Conservation (phyloP, 257 asterid genomes). For the Apocynum venetum region DNA sequence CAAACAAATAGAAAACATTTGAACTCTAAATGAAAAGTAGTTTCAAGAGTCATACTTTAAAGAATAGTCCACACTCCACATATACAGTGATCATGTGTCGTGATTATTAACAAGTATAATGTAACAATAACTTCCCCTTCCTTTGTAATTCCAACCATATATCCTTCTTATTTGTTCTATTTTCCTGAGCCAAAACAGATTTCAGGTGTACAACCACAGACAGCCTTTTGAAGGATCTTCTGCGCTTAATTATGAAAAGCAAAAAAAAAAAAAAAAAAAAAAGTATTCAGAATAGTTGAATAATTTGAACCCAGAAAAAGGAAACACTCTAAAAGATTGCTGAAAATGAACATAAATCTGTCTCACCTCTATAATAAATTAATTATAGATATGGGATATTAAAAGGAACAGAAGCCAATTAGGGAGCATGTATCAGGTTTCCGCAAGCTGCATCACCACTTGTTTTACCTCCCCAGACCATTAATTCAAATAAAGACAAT, state of each 20-base stretch:
- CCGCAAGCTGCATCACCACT: background rate
- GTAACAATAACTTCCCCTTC: background rate
- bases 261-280: background rate
- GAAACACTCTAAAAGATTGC: background rate
- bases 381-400: background rate
- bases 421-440: background rate
- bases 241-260: background rate
- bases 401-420: background rate
- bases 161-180: background rate
- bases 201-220: background rate
- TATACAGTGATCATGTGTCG: background rate
- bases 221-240: background rate
- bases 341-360: background rate
- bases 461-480: background rate
- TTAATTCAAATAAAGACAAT: no score
- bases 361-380: background rate
- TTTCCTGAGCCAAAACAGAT: background rate
- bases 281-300: background rate
- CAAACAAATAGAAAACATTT: background rate
- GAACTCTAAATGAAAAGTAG: background rate
- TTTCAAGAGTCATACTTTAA: background rate
- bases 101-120: background rate
- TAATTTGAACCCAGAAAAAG: background rate
- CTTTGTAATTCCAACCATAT: background rate
- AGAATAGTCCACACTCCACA: background rate